Percentiles rank a stretch among this genome's conserved stretches.
phyloP scores from a whole-genome alignment of 148 eudicot species.

The Gaultheria prostrata region DNA sequence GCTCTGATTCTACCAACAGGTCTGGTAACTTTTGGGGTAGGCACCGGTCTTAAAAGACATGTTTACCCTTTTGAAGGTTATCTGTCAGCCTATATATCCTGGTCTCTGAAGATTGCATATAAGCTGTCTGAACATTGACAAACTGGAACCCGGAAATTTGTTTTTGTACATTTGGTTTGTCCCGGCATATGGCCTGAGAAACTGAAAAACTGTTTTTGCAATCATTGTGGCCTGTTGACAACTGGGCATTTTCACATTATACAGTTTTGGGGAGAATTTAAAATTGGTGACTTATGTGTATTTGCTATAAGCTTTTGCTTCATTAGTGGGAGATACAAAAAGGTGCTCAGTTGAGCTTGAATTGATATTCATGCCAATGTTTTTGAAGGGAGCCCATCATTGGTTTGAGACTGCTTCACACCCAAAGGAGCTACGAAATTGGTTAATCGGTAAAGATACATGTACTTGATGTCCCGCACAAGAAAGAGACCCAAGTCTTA shows the following conservation, averaged over 20 bases:
- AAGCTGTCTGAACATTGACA: neutral
- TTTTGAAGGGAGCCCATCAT: no score
- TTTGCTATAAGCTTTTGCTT: neutral
- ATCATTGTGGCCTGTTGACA: slow-evolving; percentile 11
- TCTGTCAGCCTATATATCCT: neutral
- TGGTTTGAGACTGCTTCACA: no score
- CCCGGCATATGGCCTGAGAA: slow-evolving; percentile 16
- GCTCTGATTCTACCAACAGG: slow-evolving; percentile 22
- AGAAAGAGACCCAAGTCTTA: no score
- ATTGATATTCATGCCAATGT: neutral
- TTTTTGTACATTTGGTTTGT: slow-evolving; percentile 6
- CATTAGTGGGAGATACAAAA: neutral
- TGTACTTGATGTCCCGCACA: no score
- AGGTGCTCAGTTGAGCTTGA: neutral
- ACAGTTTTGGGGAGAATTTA: slow-evolving; percentile 5
- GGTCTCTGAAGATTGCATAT: neutral
- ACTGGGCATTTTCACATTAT: neutral
- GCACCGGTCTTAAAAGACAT: slow-evolving; percentile 25
- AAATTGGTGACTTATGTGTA: slow-evolving; percentile 18
- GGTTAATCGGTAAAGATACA: no score
- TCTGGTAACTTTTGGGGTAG: slow-evolving; percentile 26
- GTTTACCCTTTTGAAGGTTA: neutral
- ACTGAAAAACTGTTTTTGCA: slow-evolving; percentile 14
- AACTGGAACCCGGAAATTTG: slow-evolving; percentile 7
- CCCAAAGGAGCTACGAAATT: no score